Conservation (phyloP, 2,329 filamentous ascomycete species). For the Allantophomopsis cytisporea region DNA sequence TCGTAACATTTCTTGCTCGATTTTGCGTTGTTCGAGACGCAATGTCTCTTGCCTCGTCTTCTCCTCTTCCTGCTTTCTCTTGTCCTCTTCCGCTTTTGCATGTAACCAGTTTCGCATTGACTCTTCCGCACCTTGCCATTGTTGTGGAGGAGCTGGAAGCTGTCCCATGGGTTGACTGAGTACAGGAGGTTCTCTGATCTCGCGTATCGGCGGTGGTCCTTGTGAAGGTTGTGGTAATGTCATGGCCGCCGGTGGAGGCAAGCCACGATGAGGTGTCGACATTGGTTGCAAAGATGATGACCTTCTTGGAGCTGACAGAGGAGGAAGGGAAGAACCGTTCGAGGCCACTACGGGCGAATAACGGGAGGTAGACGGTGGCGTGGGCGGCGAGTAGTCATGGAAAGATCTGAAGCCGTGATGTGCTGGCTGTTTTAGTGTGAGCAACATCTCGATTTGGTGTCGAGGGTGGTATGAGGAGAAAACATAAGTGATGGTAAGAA, state of each 20-base stretch:
- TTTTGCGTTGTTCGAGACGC: conserved; percentile 56
- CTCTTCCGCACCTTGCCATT: conserved; percentile 56
- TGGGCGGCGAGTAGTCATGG: conserved; percentile 31
- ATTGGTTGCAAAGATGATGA: conserved; percentile 41
- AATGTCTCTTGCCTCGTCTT: conserved; percentile 47
- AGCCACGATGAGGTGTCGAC: conserved; percentile 55
- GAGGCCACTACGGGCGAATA: conserved; percentile 23
- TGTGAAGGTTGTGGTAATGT: conserved; percentile 31
- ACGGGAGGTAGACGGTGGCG: conserved; percentile 24
- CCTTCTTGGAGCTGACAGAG: conserved; percentile 21
- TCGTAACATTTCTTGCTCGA: conserved; percentile 60
- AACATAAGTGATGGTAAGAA: conserved; percentile 13
- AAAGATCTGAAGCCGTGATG: conserved; percentile 30
- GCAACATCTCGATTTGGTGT: conserved; percentile 28
- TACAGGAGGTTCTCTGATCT: conserved; percentile 1
- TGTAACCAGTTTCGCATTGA: conserved; percentile 59
- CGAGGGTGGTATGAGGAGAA: conserved; percentile 13
- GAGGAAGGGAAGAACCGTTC: conserved; percentile 18
- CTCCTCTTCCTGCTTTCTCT: conserved; percentile 61
- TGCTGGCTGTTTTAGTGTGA: conserved; percentile 32
- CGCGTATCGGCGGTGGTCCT: conserved; percentile 20
- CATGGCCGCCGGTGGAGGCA: conserved; percentile 57
- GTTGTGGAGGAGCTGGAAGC: conserved; percentile 48
- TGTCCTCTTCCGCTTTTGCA: conserved; percentile 62
- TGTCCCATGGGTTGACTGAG: conserved; percentile 29